phyloP scores from a whole-genome alignment of 163 green algal species.

The Coccomyxa subellipsoidea region DNA sequence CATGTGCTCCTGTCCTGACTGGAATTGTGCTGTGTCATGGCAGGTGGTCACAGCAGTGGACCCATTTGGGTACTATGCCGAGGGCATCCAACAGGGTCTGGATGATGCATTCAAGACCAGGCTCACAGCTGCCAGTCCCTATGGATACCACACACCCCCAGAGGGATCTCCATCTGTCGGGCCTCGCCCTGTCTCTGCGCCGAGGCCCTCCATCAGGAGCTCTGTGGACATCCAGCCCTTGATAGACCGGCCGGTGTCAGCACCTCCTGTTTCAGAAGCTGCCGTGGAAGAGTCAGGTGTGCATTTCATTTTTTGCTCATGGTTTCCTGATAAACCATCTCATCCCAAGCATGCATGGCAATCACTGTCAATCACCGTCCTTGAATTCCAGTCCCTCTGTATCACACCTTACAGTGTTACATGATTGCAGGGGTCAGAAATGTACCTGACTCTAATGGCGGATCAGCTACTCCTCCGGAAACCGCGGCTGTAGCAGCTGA shows the following conservation, averaged over 20 bases:
- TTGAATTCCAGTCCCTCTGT: too few species aligned
- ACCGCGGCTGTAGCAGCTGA: neutral
- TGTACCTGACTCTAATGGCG: neutral
- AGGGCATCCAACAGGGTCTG: slow-evolving; percentile 36
- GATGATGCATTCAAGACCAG: slow-evolving; percentile 38
- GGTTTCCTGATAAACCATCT: too few species aligned
- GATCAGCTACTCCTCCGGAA: neutral
- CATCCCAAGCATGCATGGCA: too few species aligned
- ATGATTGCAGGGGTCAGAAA: neutral
- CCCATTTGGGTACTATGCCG: slow-evolving; percentile 41
- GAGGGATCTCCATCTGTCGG: neutral
- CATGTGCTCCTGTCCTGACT: neutral
- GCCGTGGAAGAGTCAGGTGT: neutral
- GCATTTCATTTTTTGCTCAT: too few species aligned
- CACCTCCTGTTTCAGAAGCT: neutral
- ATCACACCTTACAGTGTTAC: neutral
- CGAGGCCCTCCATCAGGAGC: neutral
- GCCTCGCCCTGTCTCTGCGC: neutral
- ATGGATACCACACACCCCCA: neutral
- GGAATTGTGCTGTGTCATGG: neutral
- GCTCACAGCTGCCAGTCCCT: neutral
- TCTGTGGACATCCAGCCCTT: neutral
- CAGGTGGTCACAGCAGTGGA: slow-evolving; percentile 45
- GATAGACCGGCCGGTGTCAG: neutral
- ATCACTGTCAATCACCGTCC: too few species aligned